Percentiles rank a stretch among this genome's conserved stretches.
Conservation (phyloP, 345 rosid species). For the Physaria fendleri region DNA sequence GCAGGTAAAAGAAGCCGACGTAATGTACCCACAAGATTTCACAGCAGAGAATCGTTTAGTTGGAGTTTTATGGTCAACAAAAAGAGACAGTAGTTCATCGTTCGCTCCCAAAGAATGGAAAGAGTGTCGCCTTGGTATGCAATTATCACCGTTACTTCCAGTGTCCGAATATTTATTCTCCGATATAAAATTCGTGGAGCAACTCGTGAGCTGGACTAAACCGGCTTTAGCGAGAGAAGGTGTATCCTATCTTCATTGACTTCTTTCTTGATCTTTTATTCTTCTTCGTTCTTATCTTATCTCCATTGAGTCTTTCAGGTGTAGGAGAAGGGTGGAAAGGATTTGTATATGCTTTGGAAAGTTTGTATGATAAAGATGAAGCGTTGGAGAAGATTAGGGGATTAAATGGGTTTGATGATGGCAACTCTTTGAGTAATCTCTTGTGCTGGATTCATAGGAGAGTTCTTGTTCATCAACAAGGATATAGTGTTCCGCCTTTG, state of each 20-base stretch:
- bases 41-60: slow-evolving; percentile 67
- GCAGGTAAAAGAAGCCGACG: slow-evolving; percentile 55
- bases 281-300: no score
- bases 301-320: no score
- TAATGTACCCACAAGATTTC: slow-evolving; percentile 54
- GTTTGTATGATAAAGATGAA: slow-evolving; percentile 49
- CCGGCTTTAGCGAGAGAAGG: slow-evolving; percentile 64
- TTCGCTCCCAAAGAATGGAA: slow-evolving; percentile 74
- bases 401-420: slow-evolving; percentile 61
- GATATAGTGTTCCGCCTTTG: no score
- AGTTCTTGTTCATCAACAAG: no score
- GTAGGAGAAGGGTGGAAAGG: slow-evolving; percentile 98
- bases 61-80: slow-evolving; percentile 84
- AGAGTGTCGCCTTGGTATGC: slow-evolving; percentile 89
- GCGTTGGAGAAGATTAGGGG: slow-evolving; percentile 56
- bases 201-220: slow-evolving; percentile 76
- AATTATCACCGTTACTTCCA: slow-evolving; percentile 63
- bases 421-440: slow-evolving; percentile 69
- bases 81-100: slow-evolving; percentile 90
- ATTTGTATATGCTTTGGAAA: slow-evolving; percentile 75
- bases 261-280: no score
- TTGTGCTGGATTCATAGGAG: slow-evolving; percentile 94
- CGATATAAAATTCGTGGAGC: slow-evolving; percentile 42
- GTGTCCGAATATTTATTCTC: slow-evolving; percentile 69
- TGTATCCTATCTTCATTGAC: no score